These are phyloP conservation scores for Haberlea rhodopensis DNA, from an alignment of 257 asterid species.

Conservation along the genomic window DNA sequence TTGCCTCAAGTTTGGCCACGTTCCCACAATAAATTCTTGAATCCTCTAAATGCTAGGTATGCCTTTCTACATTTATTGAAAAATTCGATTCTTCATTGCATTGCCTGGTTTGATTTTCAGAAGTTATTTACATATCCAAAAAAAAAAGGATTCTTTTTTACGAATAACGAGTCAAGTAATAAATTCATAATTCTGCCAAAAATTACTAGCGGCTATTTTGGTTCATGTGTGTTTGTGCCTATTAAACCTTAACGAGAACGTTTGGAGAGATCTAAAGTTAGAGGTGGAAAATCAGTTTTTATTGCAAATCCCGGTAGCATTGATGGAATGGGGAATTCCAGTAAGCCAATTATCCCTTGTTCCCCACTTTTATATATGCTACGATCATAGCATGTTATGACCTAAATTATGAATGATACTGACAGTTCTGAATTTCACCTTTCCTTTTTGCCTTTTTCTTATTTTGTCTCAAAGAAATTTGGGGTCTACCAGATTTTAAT, in stretches of 20 bases:
- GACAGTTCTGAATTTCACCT: background rate
- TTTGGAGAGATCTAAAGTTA: background rate
- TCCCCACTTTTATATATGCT: background rate
- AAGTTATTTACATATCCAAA: background rate
- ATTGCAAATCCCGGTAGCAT: background rate
- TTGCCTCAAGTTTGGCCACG: constrained; percentile 91
- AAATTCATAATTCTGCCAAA: constrained; percentile 3
- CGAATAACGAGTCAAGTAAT: background rate
- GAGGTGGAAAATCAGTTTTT: background rate
- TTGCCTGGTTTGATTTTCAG: background rate
- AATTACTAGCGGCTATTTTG: background rate
- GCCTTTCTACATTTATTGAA: background rate
- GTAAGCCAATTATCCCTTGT: background rate
- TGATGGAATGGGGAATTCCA: background rate
- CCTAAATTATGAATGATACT: background rate
- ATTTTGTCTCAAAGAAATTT: background rate
- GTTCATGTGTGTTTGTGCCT: background rate
- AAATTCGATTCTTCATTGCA: constrained; percentile 1
- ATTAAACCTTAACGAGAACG: background rate
- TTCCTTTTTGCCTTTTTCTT: background rate
- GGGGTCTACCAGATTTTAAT: background rate
- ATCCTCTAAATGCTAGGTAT: constrained; percentile 53
- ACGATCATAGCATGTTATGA: background rate
- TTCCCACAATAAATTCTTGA: constrained; percentile 23
- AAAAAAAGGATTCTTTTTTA: no score